A percentile compares a stretch with the other conserved stretches of the same genome.
phyloP scores from a whole-genome alignment of 2,329 filamentous ascomycete genomes.

The Colletotrichum orbiculare region DNA sequence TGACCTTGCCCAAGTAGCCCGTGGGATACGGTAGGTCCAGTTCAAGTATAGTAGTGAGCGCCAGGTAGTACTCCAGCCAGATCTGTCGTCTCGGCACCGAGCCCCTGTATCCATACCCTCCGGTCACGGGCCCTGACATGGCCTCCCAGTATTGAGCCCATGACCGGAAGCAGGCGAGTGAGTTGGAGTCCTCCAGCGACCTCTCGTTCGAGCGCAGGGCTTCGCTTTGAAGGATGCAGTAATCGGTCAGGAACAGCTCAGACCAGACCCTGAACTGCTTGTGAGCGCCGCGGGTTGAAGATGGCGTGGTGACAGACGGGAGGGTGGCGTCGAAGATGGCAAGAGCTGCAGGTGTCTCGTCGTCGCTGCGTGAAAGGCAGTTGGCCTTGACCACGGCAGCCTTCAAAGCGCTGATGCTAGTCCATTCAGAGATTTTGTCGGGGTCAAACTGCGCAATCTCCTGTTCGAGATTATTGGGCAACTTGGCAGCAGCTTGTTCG shows the following conservation, averaged over 20 bases:
- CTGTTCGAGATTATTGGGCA: constrained; percentile 72
- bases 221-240: constrained; percentile 76
- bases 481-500: constrained; percentile 64
- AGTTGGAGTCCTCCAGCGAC: constrained; percentile 62
- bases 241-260: constrained; percentile 80
- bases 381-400: constrained; percentile 81
- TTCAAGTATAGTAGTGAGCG: constrained; percentile 81
- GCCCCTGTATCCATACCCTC: constrained; percentile 69
- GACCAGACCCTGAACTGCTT: constrained; percentile 81
- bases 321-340: constrained; percentile 74
- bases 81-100: constrained; percentile 73
- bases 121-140: constrained; percentile 57
- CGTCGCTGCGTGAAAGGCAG: constrained; percentile 60
- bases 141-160: constrained; percentile 79
- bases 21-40: constrained; percentile 70
- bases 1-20: constrained; percentile 53
- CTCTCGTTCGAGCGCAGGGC: constrained; percentile 63
- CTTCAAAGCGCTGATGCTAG: constrained; percentile 83
- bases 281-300: constrained; percentile 62
- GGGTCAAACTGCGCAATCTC: constrained; percentile 64
- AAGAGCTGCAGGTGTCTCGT: constrained; percentile 68
- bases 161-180: constrained; percentile 68
- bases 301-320: constrained; percentile 68
- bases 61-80: constrained; percentile 87
- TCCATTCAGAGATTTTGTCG: constrained; percentile 76